Conservation (phyloP, 257 asterid genomes). For the Linaria vulgaris region DNA sequence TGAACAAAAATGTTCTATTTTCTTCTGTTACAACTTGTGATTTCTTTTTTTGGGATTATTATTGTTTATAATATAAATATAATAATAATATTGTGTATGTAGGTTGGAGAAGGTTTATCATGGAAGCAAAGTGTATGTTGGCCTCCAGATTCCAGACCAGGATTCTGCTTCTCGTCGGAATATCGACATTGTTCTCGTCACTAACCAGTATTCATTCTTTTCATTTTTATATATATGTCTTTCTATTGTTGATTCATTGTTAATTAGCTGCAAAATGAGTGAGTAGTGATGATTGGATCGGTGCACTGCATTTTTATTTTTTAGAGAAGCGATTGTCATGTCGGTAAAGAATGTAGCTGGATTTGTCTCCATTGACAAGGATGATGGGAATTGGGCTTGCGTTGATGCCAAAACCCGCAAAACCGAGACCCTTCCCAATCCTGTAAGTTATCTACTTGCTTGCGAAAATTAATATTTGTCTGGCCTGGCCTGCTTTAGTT, state of each 20-base stretch:
- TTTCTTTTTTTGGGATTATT: background rate
- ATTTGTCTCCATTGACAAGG: slow-evolving; percentile 56
- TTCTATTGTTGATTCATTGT: too few species aligned
- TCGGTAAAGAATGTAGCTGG: slow-evolving; percentile 66
- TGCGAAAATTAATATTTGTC: too few species aligned
- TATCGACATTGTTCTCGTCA: slow-evolving; percentile 72
- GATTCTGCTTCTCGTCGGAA: slow-evolving; percentile 70
- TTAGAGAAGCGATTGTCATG: slow-evolving; percentile 76
- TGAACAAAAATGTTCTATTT: too few species aligned
- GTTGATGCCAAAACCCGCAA: slow-evolving; percentile 49
- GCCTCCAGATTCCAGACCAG: slow-evolving; percentile 79
- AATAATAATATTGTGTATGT: slow-evolving; percentile 11
- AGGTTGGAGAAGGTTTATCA: slow-evolving; percentile 69
- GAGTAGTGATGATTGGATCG: background rate
- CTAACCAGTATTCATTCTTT: slow-evolving; percentile 40
- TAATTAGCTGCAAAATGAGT: too few species aligned
- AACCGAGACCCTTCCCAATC: slow-evolving; percentile 53
- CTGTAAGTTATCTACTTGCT: slow-evolving; percentile 41
- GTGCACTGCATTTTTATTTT: too few species aligned
- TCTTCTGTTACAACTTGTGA: background rate
- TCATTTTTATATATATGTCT: too few species aligned
- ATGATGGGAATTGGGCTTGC: slow-evolving; percentile 79
- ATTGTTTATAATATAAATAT: slow-evolving; percentile 11
- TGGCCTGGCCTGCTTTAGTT: too few species aligned
- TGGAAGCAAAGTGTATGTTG: slow-evolving; percentile 60